Conservation (phyloP, 2,329 filamentous ascomycete genomes). For the Beauveria brongniartii region DNA sequence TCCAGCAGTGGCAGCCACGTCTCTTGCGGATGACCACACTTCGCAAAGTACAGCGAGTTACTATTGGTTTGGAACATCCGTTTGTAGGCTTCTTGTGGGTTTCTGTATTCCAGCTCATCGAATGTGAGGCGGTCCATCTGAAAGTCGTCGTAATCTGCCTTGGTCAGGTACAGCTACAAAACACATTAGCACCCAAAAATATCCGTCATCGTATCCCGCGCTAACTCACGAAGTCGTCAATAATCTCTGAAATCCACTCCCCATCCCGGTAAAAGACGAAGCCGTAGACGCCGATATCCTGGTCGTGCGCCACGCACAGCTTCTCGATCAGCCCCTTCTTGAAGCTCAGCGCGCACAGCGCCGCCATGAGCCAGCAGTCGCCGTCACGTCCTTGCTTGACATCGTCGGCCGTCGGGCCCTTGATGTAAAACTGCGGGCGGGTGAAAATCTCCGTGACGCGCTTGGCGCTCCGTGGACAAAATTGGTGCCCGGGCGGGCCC, state of each 20-base stretch:
- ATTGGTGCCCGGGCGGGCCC: conserved; percentile 20
- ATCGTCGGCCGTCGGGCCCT: conserved; percentile 68
- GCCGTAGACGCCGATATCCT: conserved; percentile 71
- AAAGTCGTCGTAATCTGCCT: conserved; percentile 53
- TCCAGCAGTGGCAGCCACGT: conserved; percentile 74
- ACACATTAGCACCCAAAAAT: neutral
- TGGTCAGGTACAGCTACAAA: conserved; percentile 40
- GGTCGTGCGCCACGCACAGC: conserved; percentile 65
- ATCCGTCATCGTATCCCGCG: conserved; percentile 8
- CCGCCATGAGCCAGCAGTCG: conserved; percentile 82
- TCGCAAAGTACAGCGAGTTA: conserved; percentile 66
- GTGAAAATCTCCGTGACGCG: conserved; percentile 70
- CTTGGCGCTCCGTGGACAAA: conserved; percentile 51
- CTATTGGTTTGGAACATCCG: conserved; percentile 67
- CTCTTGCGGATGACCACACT: conserved; percentile 66
- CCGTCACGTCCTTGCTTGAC: conserved; percentile 71
- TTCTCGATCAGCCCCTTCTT: conserved; percentile 63
- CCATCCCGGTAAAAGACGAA: conserved; percentile 79
- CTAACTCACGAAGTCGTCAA: conserved; percentile 41
- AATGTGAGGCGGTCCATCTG: conserved; percentile 38
- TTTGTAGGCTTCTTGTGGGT: conserved; percentile 53
- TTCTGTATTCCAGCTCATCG: conserved; percentile 37
- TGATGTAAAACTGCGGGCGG: conserved; percentile 66
- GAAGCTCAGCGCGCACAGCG: conserved; percentile 68
- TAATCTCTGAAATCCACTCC: conserved; percentile 57